Percentiles rank a stretch among this genome's conserved stretches.
These are phyloP conservation scores for Larix kaempferi DNA, from an alignment of 75 land plant genomes.

Conservation along the genomic window DNA sequence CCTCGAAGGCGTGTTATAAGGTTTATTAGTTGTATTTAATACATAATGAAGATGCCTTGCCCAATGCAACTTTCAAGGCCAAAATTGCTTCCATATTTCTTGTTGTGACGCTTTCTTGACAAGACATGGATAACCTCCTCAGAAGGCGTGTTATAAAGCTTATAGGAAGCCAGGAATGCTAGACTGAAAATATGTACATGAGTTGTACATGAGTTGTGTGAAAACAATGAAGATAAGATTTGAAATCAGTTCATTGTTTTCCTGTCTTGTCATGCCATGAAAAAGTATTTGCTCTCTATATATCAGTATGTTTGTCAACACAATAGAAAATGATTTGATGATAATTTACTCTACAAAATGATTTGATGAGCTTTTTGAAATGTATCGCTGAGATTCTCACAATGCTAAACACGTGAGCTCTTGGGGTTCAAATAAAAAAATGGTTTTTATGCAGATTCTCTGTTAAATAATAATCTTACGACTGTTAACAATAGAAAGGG, in stretches of 20 bases:
- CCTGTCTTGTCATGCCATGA: not conserved
- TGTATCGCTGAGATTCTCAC: not conserved
- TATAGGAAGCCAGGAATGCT: not conserved
- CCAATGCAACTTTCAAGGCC: too few relatives aligned
- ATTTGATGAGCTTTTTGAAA: not conserved
- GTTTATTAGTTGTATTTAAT: not conserved
- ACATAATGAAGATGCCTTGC: too few relatives aligned
- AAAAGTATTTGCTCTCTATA: not conserved
- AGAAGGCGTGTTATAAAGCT: not conserved
- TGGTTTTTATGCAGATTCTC: too few relatives aligned
- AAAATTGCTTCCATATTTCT: too few relatives aligned
- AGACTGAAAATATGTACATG: not conserved
- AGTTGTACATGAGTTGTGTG: not conserved
- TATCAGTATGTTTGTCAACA: not conserved
- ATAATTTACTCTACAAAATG: too few relatives aligned
- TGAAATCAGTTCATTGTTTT: not conserved
- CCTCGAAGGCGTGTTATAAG: not conserved
- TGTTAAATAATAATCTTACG: too few relatives aligned
- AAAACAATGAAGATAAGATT: not conserved
- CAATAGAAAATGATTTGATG: not conserved
- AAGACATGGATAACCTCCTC: not conserved
- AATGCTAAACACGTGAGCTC: not conserved
- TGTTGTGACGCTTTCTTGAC: not conserved
- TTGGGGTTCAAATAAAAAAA: too few relatives aligned
- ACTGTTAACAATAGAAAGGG: too few relatives aligned